phyloP scores from a whole-genome alignment of 2,329 filamentous ascomycete genomes.

The Pseudocercospora musae region DNA sequence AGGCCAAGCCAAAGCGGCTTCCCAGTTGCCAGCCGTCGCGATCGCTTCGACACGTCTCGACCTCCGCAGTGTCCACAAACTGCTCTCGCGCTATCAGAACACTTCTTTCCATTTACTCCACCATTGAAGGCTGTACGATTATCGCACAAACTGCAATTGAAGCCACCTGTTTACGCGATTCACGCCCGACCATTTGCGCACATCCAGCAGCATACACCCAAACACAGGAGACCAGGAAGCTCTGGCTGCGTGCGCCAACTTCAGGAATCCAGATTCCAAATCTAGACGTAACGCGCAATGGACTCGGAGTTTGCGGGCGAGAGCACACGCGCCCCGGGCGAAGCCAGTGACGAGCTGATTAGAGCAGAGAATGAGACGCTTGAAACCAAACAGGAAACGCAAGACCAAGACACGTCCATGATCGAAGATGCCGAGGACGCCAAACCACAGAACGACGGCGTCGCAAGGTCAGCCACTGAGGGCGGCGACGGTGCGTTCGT shows the following conservation, averaged over 20 bases:
- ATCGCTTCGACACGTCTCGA: background rate
- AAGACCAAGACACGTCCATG: constrained; percentile 36
- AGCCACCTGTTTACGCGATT: background rate
- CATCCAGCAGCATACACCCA: background rate
- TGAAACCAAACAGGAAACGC: constrained; percentile 29
- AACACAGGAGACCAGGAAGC: background rate
- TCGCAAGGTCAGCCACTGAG: constrained; percentile 13
- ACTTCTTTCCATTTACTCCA: background rate
- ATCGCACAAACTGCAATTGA: background rate
- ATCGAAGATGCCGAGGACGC: constrained; percentile 29
- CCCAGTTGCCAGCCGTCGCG: background rate
- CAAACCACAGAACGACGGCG: constrained; percentile 12
- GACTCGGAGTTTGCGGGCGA: constrained; percentile 32
- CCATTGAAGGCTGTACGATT: background rate
- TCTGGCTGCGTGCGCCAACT: background rate
- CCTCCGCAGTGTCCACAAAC: background rate
- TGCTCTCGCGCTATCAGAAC: background rate
- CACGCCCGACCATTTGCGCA: background rate
- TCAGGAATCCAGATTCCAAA: background rate
- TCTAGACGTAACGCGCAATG: constrained; percentile 7
- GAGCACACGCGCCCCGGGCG: constrained; percentile 31
- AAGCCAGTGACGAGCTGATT: constrained; percentile 37
- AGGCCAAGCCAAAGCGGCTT: background rate
- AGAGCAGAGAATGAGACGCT: constrained; percentile 35
- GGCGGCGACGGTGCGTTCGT: constrained; percentile 19